These are phyloP conservation scores for Datisca glomerata DNA, from an alignment of 306 rosid species.

Conservation along the genomic window DNA sequence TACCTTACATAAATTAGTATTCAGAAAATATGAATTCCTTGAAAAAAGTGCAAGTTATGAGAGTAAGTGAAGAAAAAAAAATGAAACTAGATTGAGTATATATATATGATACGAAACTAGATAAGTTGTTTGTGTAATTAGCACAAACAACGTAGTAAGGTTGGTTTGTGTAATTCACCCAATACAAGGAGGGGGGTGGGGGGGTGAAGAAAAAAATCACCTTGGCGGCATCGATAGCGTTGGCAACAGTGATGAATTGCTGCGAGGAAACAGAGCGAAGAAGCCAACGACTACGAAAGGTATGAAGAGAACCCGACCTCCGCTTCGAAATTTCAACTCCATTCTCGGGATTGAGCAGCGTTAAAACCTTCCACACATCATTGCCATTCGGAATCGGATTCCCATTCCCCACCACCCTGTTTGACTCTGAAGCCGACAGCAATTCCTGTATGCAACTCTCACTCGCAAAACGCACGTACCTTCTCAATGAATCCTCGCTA, in stretches of 20 bases:
- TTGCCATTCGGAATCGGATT: not conserved
- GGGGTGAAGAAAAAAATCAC: conserved; percentile 13
- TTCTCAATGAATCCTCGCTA: conserved; percentile 73
- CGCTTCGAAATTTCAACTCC: conserved; percentile 78
- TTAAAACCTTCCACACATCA: conserved; percentile 53
- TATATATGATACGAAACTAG: too few relatives aligned
- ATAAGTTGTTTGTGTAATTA: too few relatives aligned
- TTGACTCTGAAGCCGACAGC: conserved; percentile 61
- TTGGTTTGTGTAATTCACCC: too few relatives aligned
- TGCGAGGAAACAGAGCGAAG: conserved; percentile 59
- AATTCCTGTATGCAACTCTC: conserved; percentile 81
- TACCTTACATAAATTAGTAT: too few relatives aligned
- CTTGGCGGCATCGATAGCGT: conserved; percentile 91
- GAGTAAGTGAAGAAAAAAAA: too few relatives aligned
- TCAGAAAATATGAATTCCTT: too few relatives aligned
- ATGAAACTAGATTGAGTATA: too few relatives aligned
- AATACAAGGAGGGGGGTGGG: not conserved
- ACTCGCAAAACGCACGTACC: conserved; percentile 69
- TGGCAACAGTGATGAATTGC: conserved; percentile 71
- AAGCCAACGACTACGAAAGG: conserved; percentile 70
- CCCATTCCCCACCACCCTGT: too few relatives aligned
- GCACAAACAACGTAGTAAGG: too few relatives aligned
- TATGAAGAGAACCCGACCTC: conserved; percentile 61
- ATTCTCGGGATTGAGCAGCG: conserved; percentile 46
- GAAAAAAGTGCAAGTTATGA: too few relatives aligned